Evolutionary conservation across 371 early-diverging fungal genomes (phyloP).

Genomic region (Synchytrium microbalum): DNA sequence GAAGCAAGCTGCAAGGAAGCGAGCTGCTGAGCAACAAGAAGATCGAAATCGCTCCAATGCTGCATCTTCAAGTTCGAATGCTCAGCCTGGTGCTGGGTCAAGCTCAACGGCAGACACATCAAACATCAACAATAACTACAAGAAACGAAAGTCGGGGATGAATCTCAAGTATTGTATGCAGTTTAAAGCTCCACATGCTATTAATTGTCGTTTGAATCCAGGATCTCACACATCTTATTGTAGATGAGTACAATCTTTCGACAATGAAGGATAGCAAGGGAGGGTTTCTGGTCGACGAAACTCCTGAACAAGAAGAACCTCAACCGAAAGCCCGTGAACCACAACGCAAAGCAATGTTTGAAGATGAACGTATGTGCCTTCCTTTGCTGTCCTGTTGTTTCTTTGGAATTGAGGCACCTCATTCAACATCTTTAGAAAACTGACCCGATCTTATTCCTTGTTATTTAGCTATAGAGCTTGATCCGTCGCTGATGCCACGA

Average conservation of each 20-base stretch:
- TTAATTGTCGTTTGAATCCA: background rate
- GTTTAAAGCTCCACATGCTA: background rate
- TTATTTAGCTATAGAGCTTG: constrained; percentile 45
- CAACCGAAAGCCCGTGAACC: background rate
- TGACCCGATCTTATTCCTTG: constrained; percentile 7
- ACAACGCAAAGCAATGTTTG: background rate
- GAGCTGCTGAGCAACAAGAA: background rate
- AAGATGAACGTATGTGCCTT: constrained; percentile 43
- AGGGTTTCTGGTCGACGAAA: constrained; percentile 70
- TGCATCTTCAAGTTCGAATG: background rate
- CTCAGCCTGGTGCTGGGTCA: background rate
- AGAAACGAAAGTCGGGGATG: background rate
- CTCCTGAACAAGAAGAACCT: constrained; percentile 18
- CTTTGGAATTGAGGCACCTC: constrained; percentile 1
- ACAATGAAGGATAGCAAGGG: constrained; percentile 72
- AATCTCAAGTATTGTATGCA: background rate
- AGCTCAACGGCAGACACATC: background rate
- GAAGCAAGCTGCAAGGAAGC: background rate
- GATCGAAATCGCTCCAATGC: background rate
- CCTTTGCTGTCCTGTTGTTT: background rate
- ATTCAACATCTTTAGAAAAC: too few species aligned
- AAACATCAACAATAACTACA: background rate
- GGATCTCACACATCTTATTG: background rate
- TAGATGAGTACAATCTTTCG: constrained; percentile 68
- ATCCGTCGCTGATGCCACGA: constrained; percentile 52